phyloP scores from a whole-genome alignment of 2,329 filamentous ascomycete species.

The Paraconiothyrium sp. region DNA sequence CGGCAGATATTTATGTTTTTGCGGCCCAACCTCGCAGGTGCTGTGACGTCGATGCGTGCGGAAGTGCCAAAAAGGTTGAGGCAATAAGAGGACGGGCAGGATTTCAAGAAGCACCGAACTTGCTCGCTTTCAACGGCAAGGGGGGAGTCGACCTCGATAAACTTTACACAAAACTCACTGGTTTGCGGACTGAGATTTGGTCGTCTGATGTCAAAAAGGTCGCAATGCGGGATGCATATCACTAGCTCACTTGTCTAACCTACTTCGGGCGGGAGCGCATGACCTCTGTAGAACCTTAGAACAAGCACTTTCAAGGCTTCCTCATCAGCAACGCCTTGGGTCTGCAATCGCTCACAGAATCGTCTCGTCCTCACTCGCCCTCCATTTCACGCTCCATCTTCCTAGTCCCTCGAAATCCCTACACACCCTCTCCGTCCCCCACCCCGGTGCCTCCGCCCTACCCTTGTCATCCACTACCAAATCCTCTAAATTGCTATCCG shows the following conservation, averaged over 20 bases:
- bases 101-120: not conserved
- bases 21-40: not conserved
- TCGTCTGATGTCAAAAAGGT: not conserved
- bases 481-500: constrained; percentile 24
- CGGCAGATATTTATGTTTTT: not conserved
- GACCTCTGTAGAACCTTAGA: not conserved
- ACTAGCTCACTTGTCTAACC: not conserved
- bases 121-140: not conserved
- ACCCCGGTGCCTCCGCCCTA: constrained; percentile 19
- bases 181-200: not conserved
- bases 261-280: not conserved
- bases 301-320: not conserved
- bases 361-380: not conserved
- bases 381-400: constrained; percentile 13
- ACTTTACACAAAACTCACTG: not conserved
- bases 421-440: constrained; percentile 19
- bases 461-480: constrained; percentile 16
- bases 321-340: not conserved
- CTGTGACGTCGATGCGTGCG: constrained; percentile 2
- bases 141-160: not conserved
- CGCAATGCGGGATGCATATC: not conserved
- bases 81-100: not conserved
- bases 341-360: not conserved
- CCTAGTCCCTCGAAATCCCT: constrained; percentile 17
- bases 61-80: not conserved